Base-by-base conservation (phyloP, 495 filamentous ascomycete genomes). In the Neurospora intermedia region DNA sequence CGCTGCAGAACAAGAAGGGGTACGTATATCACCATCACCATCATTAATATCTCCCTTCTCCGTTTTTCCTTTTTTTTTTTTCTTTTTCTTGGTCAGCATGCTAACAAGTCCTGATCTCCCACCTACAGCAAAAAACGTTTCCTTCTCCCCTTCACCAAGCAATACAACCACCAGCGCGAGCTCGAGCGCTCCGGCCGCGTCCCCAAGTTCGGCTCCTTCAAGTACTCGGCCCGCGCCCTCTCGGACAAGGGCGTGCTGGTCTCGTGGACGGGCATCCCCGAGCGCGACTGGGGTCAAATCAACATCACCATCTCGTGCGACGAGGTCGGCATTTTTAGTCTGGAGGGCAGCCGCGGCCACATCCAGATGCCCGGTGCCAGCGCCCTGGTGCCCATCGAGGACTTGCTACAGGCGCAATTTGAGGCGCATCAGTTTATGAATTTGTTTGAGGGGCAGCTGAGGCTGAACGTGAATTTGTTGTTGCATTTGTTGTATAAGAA, bases 131-230 rank as follows among this genome's bases (percentile, higher is more conserved):
- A 97, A 83, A 96, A 96, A 78, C 88, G 92, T 69, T 96, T 97
- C 87, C 88, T 98, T 71, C 88, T 99, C 81, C 96, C 96, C 31
- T 99, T 99, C 81, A 97, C 96, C 42, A 97, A 97, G 76, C 96
- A 99, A 80, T 99, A 97, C 88, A 95, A 96, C 82, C 96, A 99
- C 82, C 94, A 98, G 83, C 89, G 92, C 72, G 96, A 99, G 81
- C 91, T 99, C 15, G 91, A 96, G 78, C 91, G 93, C 71, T 89
- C 91, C 6, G 96, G 96, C 46, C 92, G 95, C 69, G 91, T 96
- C 62, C 96, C 97, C 79, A 97, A 97, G 78, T 98, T 98, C 79
- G 96, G 96, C 69, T 95, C 92, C 11, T 99, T 91, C 89, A 98
- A 98, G 82, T 98, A 98, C 83, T 93, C 90, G 43, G 96, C 94